These are phyloP conservation scores for Spergularia azorica DNA, from an alignment of 179 eudicot species.

Conservation along the genomic window DNA sequence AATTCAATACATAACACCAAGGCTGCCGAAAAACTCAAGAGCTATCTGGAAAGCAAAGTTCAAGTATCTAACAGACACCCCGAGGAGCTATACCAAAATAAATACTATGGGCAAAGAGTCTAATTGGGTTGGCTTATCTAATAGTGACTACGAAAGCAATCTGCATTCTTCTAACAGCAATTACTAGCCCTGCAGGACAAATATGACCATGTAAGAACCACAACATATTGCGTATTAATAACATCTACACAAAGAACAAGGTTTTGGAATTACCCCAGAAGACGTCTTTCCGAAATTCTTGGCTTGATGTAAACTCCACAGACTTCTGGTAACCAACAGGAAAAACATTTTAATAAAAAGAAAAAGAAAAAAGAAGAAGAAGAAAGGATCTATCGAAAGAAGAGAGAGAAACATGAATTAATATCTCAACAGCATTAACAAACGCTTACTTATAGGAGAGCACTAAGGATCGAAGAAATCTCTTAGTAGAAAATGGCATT, in stretches of 20 bases:
- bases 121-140: constrained; percentile 43
- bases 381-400: constrained; percentile 9
- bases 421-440: neutral
- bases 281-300: constrained; percentile 40
- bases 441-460: constrained; percentile 62
- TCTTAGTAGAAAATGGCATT: constrained; percentile 60
- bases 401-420: neutral
- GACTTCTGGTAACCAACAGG: constrained; percentile 35
- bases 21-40: constrained; percentile 33
- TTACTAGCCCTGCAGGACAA: constrained; percentile 58
- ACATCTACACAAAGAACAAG: constrained; percentile 17
- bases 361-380: constrained; percentile 6
- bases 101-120: constrained; percentile 36
- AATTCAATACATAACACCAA: constrained; percentile 30
- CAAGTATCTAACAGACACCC: constrained; percentile 45
- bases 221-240: neutral
- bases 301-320: constrained; percentile 47
- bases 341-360: neutral
- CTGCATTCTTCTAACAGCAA: constrained; percentile 39
- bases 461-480: constrained; percentile 56
- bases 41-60: constrained; percentile 33
- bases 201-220: constrained; percentile 13
- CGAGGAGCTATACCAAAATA: constrained; percentile 35
- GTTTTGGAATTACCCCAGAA: constrained; percentile 41
- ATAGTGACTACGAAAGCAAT: constrained; percentile 43